phyloP scores from a whole-genome alignment of 2,329 filamentous ascomycete genomes.

The Coleophoma eucalyptorum region DNA sequence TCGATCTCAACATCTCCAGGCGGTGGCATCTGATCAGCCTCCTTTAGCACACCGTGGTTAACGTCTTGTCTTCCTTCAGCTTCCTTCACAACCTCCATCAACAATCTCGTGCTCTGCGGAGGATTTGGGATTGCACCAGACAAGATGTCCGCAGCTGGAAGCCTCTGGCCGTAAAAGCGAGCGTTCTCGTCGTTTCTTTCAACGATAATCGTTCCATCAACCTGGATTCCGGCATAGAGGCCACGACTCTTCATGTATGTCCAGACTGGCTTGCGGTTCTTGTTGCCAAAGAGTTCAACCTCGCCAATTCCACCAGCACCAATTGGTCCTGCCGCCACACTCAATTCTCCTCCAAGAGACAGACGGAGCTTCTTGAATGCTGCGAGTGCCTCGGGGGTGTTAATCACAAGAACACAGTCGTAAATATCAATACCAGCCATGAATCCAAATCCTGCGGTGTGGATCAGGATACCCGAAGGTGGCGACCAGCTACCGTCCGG shows the following conservation, averaged over 20 bases:
- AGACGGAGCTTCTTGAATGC: constrained; percentile 76
- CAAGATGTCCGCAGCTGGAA: constrained; percentile 57
- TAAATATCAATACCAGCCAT: constrained; percentile 91
- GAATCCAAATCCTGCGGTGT: constrained; percentile 85
- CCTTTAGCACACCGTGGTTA: constrained; percentile 62
- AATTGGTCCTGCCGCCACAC: constrained; percentile 72
- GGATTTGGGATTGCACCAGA: constrained; percentile 14
- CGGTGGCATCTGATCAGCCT: constrained; percentile 58
- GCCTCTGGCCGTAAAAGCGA: constrained; percentile 69
- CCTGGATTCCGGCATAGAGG: constrained; percentile 78
- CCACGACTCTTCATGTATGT: constrained; percentile 86
- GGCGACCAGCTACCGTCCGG: constrained; percentile 86
- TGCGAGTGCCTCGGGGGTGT: constrained; percentile 77
- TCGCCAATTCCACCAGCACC: constrained; percentile 59
- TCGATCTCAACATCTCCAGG: constrained; percentile 67
- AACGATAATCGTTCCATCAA: constrained; percentile 84
- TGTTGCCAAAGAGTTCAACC: constrained; percentile 33
- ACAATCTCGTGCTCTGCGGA: constrained; percentile 32
- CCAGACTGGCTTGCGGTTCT: constrained; percentile 66
- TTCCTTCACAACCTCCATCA: constrained; percentile 71
- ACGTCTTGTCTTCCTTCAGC: constrained; percentile 78
- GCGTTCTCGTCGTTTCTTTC: constrained; percentile 83
- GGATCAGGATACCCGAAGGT: constrained; percentile 84
- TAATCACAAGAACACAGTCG: constrained; percentile 91
- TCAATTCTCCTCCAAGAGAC: constrained; percentile 78